Base-by-base conservation (phyloP, 345 rosid genomes). In the Gossypioides kirkii region DNA sequence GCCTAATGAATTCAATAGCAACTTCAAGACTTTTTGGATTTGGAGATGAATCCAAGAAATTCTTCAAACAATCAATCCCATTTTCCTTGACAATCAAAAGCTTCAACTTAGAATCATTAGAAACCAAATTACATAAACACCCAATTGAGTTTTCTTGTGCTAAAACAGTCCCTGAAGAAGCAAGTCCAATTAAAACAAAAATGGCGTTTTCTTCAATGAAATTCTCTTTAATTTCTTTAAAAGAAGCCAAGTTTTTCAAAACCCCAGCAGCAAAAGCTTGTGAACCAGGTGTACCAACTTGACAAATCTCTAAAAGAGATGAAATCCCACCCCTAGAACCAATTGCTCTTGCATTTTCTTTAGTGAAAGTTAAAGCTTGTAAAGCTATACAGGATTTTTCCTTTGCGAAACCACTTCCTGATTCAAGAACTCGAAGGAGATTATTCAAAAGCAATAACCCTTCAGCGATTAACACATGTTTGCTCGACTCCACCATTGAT, bases 251-350 rank as follows among this genome's bases (percentile, higher is more conserved):
- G 60, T 88, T 92, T 74, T 85, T 86, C 84, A 94, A 79, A 4
- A 92, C 98, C 3, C 92, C 96, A 2, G 94, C 95, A 0, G 98
- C 98, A 60, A 87, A 86, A 59, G 85, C 97, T 72, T 90, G 98
- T 0, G 98, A 89, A 18, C 84, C 90, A 3, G 97, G 98, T 1
- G 92, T 94, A 3, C 98, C 98, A 1, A 45, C 87, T 73, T 81
- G 87, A 75, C 98, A 94, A 79, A 90, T 92, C 71, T 92, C 92
- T 54, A 94, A 70, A 0, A 94, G 81, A 28, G 98, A 87, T 9
- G 91, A 89, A 82, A 94, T 83, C 47, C 97, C 98, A 50, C 98
- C 97, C 83, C 98, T 83, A 13, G 85, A 89, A 18, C 95, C 97
- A 18, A 94, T 86, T 0, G 94, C 88, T 74, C 98, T 87, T 0